phyloP scores from a whole-genome alignment of 176 grass and related monocot species.

The Avena eriantha region DNA sequence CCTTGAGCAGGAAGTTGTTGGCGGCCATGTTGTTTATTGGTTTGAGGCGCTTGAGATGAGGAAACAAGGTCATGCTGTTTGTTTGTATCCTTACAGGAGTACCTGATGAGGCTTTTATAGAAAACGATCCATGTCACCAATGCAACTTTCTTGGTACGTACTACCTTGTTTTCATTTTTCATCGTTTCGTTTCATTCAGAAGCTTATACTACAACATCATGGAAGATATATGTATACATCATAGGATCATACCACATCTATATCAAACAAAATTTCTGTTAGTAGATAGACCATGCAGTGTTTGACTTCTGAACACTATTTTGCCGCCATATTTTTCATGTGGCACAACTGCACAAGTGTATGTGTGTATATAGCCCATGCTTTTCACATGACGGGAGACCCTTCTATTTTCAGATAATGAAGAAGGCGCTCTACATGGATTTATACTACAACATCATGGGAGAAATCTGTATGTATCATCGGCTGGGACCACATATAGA shows the following conservation, averaged over 20 bases:
- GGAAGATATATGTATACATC: not conserved
- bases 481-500: not conserved
- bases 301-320: not conserved
- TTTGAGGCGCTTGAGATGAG: not conserved
- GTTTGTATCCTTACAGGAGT: not conserved
- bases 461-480: not conserved
- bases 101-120: not conserved
- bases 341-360: not conserved
- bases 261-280: not conserved
- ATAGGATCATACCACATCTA: not conserved
- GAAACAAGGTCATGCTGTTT: not conserved
- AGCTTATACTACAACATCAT: not conserved
- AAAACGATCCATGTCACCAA: not conserved
- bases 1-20: not conserved
- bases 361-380: not conserved
- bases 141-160: not conserved
- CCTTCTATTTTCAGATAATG: not conserved
- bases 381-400: not conserved
- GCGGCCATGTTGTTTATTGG: not conserved
- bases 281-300: not conserved
- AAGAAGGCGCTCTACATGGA: not conserved
- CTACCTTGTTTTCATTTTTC: not conserved
- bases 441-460: slow-evolving; percentile 3
- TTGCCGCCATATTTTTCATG: not conserved
- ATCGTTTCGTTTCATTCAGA: not conserved